Percentiles rank a stretch among this genome's conserved stretches.
These are phyloP conservation scores for Penicillium psychrosexuale DNA, from an alignment of 2,329 filamentous ascomycete genomes.

Conservation along the genomic window DNA sequence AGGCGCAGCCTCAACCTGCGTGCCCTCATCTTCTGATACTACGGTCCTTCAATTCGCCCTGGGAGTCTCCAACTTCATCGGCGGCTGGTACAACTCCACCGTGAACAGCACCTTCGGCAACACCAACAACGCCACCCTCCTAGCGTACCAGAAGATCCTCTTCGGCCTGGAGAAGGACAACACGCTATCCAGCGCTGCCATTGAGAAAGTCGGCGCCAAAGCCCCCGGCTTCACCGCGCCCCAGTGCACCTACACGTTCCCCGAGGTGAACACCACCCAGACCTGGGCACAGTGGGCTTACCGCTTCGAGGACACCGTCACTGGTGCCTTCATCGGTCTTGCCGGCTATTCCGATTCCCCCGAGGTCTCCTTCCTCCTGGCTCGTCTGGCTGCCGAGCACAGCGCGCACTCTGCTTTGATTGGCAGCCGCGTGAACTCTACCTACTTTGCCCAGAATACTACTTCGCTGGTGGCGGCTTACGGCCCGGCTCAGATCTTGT, in stretches of 20 bases:
- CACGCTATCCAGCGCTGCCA: constrained; percentile 25
- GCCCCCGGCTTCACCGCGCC: constrained; percentile 19
- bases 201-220: constrained; percentile 18
- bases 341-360: constrained; percentile 29
- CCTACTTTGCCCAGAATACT: constrained; percentile 21
- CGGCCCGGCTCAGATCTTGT: constrained; percentile 22
- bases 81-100: constrained; percentile 28
- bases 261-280: constrained; percentile 13
- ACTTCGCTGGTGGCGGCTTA: constrained; percentile 25
- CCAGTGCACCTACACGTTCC: constrained; percentile 24
- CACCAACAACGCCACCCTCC: constrained; percentile 16
- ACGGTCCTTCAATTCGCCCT: constrained; percentile 24
- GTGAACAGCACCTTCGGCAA: constrained; percentile 22
- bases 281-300: constrained; percentile 21
- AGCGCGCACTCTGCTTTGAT: constrained; percentile 22
- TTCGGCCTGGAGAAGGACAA: constrained; percentile 25
- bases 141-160: constrained; percentile 18
- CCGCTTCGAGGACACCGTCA: constrained; percentile 20
- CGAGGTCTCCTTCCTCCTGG: constrained; percentile 30
- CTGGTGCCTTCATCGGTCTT: constrained; percentile 28
- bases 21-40: constrained; percentile 19
- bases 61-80: constrained; percentile 24
- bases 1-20: constrained; percentile 14
- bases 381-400: constrained; percentile 30
- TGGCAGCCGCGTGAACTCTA: constrained; percentile 14